These are phyloP conservation scores for Emericellopsis atlantica DNA, from an alignment of 2,329 filamentous ascomycete species.

Conservation along the genomic window DNA sequence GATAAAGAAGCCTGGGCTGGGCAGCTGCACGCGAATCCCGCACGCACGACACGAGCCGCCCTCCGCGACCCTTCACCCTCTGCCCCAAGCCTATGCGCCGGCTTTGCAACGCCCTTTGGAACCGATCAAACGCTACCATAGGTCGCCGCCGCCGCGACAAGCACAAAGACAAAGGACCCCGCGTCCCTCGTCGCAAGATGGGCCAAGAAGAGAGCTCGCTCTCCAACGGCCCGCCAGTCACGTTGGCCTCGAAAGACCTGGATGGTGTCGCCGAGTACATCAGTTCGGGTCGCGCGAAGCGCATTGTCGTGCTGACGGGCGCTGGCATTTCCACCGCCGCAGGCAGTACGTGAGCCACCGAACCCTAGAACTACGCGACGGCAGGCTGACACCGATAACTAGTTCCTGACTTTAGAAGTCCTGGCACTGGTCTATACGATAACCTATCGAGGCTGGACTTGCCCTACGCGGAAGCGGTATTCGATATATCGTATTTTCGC, in stretches of 20 bases:
- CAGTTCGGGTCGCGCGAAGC: constrained; percentile 49
- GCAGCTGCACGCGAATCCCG: too few species aligned
- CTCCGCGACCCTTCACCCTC: constrained; percentile 3
- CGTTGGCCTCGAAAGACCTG: constrained; percentile 56
- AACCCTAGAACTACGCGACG: constrained; percentile 7
- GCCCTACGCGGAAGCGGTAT: constrained; percentile 83
- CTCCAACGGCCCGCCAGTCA: constrained; percentile 51
- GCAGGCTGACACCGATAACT: constrained; percentile 12
- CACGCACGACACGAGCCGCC: neutral
- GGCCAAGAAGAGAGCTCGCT: constrained; percentile 71
- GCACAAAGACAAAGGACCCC: constrained; percentile 19
- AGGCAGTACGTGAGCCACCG: constrained; percentile 34
- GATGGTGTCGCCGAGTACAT: constrained; percentile 72
- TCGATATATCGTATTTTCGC: constrained; percentile 84
- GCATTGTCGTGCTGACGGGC: constrained; percentile 80
- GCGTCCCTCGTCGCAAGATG: constrained; percentile 46
- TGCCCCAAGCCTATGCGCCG: neutral
- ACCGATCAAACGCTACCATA: constrained; percentile 18
- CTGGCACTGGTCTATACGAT: constrained; percentile 84
- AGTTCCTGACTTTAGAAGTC: constrained; percentile 91
- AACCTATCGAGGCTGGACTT: constrained; percentile 80
- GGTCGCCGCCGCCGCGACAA: constrained; percentile 23
- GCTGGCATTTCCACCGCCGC: constrained; percentile 75
- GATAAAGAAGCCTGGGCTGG: too few species aligned
- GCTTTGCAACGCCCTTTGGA: too few species aligned